Evolutionary conservation across 2,329 filamentous ascomycete genomes (phyloP).

Genomic region (Paecilomyces sp.): DNA sequence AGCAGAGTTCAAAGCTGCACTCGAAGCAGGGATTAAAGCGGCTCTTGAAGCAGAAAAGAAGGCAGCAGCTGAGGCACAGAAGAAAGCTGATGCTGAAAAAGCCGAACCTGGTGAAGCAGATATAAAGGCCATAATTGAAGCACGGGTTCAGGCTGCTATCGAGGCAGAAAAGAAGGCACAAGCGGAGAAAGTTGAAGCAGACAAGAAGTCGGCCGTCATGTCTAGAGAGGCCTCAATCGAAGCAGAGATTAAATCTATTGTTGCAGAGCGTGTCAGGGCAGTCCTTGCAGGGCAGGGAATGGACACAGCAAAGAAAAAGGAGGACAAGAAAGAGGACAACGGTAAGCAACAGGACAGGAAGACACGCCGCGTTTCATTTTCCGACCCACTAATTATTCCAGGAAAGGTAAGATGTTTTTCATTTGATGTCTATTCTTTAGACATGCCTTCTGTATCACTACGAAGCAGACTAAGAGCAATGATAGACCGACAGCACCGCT

Average conservation of each 20-base stretch:
- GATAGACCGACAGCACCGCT: background rate
- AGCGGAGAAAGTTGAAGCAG: conserved; percentile 1
- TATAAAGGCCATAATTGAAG: conserved; percentile 5
- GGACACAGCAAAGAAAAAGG: background rate
- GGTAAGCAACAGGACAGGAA: conserved; percentile 1
- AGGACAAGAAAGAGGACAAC: conserved; percentile 3
- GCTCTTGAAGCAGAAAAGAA: conserved; percentile 3
- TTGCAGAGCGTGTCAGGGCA: background rate
- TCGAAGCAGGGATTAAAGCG: conserved; percentile 1
- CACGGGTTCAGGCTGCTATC: background rate
- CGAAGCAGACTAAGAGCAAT: background rate
- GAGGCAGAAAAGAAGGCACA: conserved; percentile 1
- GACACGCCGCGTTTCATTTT: conserved; percentile 12
- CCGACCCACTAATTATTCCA: conserved; percentile 6
- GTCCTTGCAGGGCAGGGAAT: background rate
- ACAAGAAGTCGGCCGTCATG: background rate
- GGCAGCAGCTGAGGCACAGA: background rate
- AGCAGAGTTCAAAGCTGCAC: background rate
- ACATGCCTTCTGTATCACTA: background rate
- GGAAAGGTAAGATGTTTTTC: conserved; percentile 8
- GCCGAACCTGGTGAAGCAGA: background rate
- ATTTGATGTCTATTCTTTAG: background rate
- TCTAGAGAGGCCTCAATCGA: background rate
- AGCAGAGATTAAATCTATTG: background rate
- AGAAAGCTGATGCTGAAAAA: conserved; percentile 1